Evolutionary conservation across 164 flowering plant genomes (phyloP).

Genomic region (Chimonanthus praecox): DNA sequence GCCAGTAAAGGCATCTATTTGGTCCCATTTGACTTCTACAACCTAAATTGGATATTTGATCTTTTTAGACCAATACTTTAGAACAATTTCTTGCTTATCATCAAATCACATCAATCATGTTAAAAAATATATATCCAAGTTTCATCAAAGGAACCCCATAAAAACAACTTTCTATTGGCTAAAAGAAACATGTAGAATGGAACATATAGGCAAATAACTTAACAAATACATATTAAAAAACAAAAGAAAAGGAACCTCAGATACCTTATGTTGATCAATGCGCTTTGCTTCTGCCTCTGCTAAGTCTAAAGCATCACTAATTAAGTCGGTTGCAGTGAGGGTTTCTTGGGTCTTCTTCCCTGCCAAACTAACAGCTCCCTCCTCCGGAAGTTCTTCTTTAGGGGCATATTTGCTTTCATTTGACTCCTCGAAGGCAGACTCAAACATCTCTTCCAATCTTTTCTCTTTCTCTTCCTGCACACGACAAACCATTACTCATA

Average conservation of each 20-base stretch:
- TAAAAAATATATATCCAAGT: no score
- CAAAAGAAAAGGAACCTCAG: background rate
- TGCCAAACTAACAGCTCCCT: conserved; percentile 82
- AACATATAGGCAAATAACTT: background rate
- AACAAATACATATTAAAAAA: no score
- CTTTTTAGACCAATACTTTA: no score
- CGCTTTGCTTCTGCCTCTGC: conserved; percentile 76
- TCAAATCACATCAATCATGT: no score
- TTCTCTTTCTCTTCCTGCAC: conserved; percentile 96
- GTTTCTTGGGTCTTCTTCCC: conserved; percentile 92
- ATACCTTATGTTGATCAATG: conserved; percentile 66
- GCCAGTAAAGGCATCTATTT: no score
- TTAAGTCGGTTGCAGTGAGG: conserved; percentile 64
- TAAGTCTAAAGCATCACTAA: conserved; percentile 78
- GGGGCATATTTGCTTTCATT: conserved; percentile 58
- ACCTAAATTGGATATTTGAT: no score
- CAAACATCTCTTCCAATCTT: conserved; percentile 91
- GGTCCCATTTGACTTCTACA: no score
- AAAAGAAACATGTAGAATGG: background rate
- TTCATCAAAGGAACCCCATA: no score
- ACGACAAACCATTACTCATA: conserved; percentile 1
- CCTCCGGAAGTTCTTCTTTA: conserved; percentile 83
- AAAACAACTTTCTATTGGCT: no score
- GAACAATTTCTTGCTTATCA: no score
- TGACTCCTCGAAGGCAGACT: conserved; percentile 65